Evolutionary conservation across 495 filamentous ascomycete species (phyloP).

Genomic region (Aspergillus diversus): DNA sequence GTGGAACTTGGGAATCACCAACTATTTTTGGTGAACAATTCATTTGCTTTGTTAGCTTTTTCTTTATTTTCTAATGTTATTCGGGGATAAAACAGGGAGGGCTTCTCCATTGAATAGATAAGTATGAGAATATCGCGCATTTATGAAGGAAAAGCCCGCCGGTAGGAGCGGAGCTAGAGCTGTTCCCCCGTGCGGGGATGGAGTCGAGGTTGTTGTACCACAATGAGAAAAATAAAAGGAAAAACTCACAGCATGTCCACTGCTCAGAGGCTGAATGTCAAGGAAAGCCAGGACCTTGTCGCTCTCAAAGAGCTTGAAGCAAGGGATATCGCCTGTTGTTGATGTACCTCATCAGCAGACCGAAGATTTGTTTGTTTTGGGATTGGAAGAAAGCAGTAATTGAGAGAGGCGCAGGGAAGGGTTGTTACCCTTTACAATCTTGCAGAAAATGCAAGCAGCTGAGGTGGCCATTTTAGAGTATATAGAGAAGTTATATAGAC

Average conservation of each 20-base stretch:
- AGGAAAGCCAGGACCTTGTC: conserved; percentile 96
- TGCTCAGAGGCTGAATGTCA: conserved; percentile 86
- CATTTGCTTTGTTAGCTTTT: conserved; percentile 19
- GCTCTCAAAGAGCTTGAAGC: conserved; percentile 91
- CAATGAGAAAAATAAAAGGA: neutral
- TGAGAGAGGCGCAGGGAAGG: neutral
- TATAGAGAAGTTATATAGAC: neutral
- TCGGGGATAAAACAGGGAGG: too few species aligned
- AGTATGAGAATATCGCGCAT: neutral
- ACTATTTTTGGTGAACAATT: conserved; percentile 52
- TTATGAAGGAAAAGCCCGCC: neutral
- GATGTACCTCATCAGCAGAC: neutral
- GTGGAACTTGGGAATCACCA: conserved; percentile 96
- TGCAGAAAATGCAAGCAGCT: conserved; percentile 92
- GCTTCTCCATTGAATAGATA: neutral
- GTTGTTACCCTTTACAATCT: conserved; percentile 85
- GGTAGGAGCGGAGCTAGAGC: neutral
- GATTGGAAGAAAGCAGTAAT: neutral
- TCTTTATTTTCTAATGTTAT: neutral
- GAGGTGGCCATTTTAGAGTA: conserved; percentile 41
- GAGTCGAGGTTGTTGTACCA: neutral
- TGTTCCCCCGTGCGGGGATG: conserved; percentile 27
- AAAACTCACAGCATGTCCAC: conserved; percentile 74
- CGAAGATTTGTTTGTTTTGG: neutral
- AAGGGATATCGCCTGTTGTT: conserved; percentile 82